These are phyloP conservation scores for Microdochium paspali DNA, from an alignment of 2,329 filamentous ascomycete genomes.

Conservation along the genomic window DNA sequence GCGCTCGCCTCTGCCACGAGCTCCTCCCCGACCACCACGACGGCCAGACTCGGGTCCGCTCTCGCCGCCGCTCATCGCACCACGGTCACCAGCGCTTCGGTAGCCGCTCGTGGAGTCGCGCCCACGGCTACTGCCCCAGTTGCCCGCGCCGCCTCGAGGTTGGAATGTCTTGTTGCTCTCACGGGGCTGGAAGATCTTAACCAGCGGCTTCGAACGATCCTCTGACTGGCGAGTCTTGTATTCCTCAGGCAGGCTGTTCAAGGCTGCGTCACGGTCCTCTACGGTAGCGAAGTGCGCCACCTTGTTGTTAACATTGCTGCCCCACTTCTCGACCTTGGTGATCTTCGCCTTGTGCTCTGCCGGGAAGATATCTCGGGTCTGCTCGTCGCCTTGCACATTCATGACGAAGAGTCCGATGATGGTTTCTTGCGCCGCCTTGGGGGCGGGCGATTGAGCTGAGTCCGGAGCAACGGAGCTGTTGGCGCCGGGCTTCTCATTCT, in stretches of 20 bases:
- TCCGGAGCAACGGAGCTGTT: conserved; percentile 45
- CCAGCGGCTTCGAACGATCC: conserved; percentile 68
- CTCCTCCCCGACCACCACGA: conserved; percentile 45
- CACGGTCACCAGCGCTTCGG: conserved; percentile 72
- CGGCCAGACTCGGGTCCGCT: conserved; percentile 54
- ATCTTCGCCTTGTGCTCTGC: conserved; percentile 81
- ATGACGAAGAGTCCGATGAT: conserved; percentile 85
- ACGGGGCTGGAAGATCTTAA: conserved; percentile 74
- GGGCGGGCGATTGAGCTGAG: conserved; percentile 44
- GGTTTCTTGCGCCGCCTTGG: conserved; percentile 51
- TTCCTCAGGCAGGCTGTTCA: conserved; percentile 66
- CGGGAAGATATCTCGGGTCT: conserved; percentile 70
- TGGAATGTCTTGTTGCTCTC: conserved; percentile 41
- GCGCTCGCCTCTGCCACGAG: conserved; percentile 37
- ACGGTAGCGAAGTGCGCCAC: conserved; percentile 75
- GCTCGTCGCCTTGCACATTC: conserved; percentile 75
- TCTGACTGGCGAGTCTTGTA: conserved; percentile 64
- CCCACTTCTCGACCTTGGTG: conserved; percentile 67
- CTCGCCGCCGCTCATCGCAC: conserved; percentile 52
- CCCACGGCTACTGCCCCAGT: conserved; percentile 57
- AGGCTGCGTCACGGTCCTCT: conserved; percentile 72
- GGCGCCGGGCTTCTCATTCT: conserved; percentile 45
- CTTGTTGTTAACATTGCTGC: conserved; percentile 58
- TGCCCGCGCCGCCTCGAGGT: conserved; percentile 56
- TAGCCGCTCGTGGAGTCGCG: conserved; percentile 62